phyloP scores from a whole-genome alignment of 768 basidiomycete species.

The Macrolepiota fuliginosa region DNA sequence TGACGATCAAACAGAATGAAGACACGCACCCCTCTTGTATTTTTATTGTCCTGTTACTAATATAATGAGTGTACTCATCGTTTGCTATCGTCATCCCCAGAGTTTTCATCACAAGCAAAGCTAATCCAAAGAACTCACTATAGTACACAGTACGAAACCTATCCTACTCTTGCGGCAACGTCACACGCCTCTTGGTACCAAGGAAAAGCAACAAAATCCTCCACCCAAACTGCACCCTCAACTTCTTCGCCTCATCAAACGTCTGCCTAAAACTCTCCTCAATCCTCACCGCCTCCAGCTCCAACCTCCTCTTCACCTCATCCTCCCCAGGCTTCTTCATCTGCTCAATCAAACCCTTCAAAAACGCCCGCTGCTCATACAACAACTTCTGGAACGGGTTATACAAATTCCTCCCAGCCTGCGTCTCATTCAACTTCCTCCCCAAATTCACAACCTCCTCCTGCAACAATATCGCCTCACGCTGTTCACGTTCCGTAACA shows the following conservation, averaged over 20 bases:
- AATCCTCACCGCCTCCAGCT: not conserved
- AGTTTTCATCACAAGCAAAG: not conserved
- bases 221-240: constrained; percentile 5
- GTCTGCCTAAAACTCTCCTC: constrained; percentile 2
- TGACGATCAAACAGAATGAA: constrained; percentile 1
- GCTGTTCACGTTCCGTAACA: constrained; percentile 5
- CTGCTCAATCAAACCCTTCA: not conserved
- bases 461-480: constrained; percentile 1
- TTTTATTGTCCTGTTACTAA: not conserved
- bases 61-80: not conserved
- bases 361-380: not conserved
- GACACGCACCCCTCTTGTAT: not conserved
- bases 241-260: constrained; percentile 5
- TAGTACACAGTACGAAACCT: not conserved
- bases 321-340: not conserved
- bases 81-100: not conserved
- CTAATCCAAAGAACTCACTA: not conserved
- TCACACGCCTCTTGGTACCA: not conserved
- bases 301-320: not conserved
- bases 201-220: constrained; percentile 2
- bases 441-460: constrained; percentile 12
- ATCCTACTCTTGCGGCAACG: not conserved
- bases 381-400: constrained; percentile 4
- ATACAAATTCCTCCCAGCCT: constrained; percentile 7
- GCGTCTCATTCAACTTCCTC: constrained; percentile 8